These are phyloP conservation scores for Friedmanniomyces simplex DNA, from an alignment of 495 filamentous ascomycete species.

Conservation along the genomic window DNA sequence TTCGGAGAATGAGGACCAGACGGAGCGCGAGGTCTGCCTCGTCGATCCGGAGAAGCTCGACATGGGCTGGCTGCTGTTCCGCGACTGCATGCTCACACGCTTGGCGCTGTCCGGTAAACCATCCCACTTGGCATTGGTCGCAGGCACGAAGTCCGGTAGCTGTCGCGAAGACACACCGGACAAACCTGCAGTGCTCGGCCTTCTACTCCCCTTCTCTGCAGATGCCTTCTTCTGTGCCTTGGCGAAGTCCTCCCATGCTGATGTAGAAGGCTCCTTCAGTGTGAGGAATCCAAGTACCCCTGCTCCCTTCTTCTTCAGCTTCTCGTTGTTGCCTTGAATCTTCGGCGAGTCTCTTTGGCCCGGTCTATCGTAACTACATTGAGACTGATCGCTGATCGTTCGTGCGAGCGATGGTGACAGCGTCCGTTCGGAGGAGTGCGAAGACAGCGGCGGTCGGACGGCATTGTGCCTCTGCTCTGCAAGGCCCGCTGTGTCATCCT, in stretches of 20 bases:
- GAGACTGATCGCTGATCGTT: conserved; percentile 6
- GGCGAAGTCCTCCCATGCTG: conserved; percentile 29
- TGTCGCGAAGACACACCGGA: conserved; percentile 33
- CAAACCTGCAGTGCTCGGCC: background rate
- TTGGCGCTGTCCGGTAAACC: conserved; percentile 34
- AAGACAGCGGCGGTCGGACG: background rate
- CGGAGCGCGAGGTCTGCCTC: background rate
- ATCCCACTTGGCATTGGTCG: conserved; percentile 43
- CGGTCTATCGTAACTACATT: background rate
- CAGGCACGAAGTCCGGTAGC: conserved; percentile 36
- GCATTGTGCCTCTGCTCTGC: background rate
- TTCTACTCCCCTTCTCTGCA: conserved; percentile 22
- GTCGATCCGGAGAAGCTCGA: conserved; percentile 2
- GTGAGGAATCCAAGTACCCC: conserved; percentile 28
- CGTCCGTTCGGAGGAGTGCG: background rate
- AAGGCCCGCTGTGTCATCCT: background rate
- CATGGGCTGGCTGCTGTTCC: background rate
- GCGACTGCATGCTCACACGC: conserved; percentile 4
- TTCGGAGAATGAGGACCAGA: background rate
- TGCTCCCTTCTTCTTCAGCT: conserved; percentile 21
- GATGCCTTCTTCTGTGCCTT: conserved; percentile 28
- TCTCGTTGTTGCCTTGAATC: background rate
- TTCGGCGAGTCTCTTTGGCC: background rate
- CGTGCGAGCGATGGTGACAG: background rate
- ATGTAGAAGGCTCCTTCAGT: conserved; percentile 31